Conservation (phyloP, 331 rosid genomes). For the Pyracantha coccinea region DNA sequence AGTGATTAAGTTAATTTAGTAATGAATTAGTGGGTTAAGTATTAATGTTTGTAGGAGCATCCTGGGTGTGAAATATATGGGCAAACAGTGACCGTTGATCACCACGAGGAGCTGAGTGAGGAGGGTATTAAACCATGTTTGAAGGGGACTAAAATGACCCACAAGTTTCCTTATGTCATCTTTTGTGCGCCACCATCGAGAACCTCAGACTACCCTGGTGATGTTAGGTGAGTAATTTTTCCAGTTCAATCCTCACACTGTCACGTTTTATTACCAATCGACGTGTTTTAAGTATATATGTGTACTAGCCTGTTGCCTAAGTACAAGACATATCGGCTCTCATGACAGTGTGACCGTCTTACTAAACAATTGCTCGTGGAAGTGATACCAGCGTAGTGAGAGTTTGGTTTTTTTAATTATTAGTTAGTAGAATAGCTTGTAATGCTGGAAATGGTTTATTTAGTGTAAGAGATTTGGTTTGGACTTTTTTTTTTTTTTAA, state of each 20-base stretch:
- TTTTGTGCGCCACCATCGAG: slow-evolving; percentile 87
- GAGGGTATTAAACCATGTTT: slow-evolving; percentile 61
- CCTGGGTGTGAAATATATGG: slow-evolving; percentile 64
- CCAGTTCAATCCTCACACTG: neutral
- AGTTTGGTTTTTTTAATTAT: neutral
- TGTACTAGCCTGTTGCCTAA: neutral
- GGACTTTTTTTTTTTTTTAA: neutral
- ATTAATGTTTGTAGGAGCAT: slow-evolving; percentile 40
- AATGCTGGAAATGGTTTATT: slow-evolving; percentile 6
- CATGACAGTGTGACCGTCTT: neutral
- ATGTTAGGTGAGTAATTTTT: slow-evolving; percentile 46
- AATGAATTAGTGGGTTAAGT: neutral
- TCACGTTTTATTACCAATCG: neutral
- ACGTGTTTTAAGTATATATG: neutral
- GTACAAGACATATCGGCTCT: neutral
- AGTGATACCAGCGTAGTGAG: neutral
- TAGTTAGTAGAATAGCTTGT: neutral
- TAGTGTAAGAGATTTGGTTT: neutral
- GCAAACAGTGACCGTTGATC: slow-evolving; percentile 64
- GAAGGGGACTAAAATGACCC: slow-evolving; percentile 34
- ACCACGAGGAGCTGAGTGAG: slow-evolving; percentile 62
- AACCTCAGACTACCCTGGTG: slow-evolving; percentile 50
- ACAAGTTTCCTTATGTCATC: slow-evolving; percentile 57
- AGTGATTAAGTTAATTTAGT: neutral
- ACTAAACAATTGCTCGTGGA: neutral